Percentiles rank a stretch among this genome's conserved stretches.
Evolutionary conservation across 2,329 filamentous ascomycete species (phyloP).

Genomic region (Clarireedia homoeocarpa): DNA sequence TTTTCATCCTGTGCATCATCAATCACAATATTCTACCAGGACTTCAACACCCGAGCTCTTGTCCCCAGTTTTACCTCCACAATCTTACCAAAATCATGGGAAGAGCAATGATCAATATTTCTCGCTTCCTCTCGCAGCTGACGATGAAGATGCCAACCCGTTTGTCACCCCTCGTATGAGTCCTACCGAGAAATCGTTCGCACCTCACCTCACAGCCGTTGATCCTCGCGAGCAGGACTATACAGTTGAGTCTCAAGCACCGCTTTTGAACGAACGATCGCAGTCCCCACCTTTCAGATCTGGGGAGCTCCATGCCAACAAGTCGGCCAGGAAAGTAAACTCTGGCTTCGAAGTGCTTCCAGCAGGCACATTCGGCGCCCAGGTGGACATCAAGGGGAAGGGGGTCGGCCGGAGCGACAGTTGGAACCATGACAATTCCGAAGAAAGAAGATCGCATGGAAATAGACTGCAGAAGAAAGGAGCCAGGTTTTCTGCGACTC

Average conservation of each 20-base stretch:
- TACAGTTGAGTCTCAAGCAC: constrained; percentile 7
- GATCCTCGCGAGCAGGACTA: not conserved
- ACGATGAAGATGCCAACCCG: constrained; percentile 16
- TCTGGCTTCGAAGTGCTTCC: constrained; percentile 34
- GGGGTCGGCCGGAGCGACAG: constrained; percentile 8
- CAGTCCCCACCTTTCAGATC: constrained; percentile 30
- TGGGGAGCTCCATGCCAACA: constrained; percentile 32
- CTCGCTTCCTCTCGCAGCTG: constrained; percentile 14
- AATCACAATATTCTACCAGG: constrained; percentile 7
- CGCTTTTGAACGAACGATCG: constrained; percentile 5
- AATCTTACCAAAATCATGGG: not conserved
- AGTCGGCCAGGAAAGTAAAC: constrained; percentile 31
- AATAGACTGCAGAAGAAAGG: constrained; percentile 8
- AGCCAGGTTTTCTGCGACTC: not conserved
- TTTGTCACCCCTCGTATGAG: constrained; percentile 14
- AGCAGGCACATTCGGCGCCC: constrained; percentile 31
- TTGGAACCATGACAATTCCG: constrained; percentile 13
- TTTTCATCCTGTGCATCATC: constrained; percentile 6
- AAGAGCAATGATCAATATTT: constrained; percentile 18
- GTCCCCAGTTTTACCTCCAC: not conserved
- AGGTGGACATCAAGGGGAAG: constrained; percentile 14
- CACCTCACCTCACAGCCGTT: not conserved
- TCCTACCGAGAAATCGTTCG: constrained; percentile 2
- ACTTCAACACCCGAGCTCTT: constrained; percentile 6
- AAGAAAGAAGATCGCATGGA: constrained; percentile 14